Evolutionary conservation across 1,284 basidiomycete genomes (phyloP), one percentile per base, ranked within the genome.

Genomic region (Cystobasidium slooffiae): DNA sequence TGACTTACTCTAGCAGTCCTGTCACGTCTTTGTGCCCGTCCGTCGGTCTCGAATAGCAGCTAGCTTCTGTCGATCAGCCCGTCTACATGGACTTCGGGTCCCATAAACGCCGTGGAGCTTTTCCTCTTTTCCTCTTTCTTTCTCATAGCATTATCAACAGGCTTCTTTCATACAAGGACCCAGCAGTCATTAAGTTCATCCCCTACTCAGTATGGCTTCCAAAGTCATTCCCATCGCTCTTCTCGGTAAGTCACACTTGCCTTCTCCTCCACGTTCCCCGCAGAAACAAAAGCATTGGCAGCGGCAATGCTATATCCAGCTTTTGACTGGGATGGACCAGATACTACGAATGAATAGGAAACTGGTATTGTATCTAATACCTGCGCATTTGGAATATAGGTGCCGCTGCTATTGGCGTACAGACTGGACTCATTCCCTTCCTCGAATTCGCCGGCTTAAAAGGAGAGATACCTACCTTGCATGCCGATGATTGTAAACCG

Each of bases 161-260:
- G 16, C 46, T 16, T 12, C 18, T 24, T 41, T 3, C 7, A 47
- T 18, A 16, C 16, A 49, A 6, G 61, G 16, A 22, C 12, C 1
- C 59, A 43, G n/a, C 43, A 31, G 31, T 31, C 31, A 31, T 31
- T n/a, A 56, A 22, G 53, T 31, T n/a, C 16, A 8, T 22, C 22
- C 5, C n/a, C n/a, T 22, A 12, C 0, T 44, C 12, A 68, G 43
- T 43, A 72, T 72, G 69, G 61, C 69, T 43, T 62, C 51, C 7
- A 62, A 44, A 18, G 24, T 63, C 16, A 49, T 72, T 12, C 69
- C 69, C 59, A 62, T 72, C 41, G 41, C 59, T 22, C 44, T 64
- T 7, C 69, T 72, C 24, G 69, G 69, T 61, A 55, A 41, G 69
- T 24, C 14, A 12, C 12, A 8, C 52, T 39, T n/a, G n/a, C n/a